Conservation (phyloP, 2,329 filamentous ascomycete species). For the Chrysoporthe deuterocubensis region DNA sequence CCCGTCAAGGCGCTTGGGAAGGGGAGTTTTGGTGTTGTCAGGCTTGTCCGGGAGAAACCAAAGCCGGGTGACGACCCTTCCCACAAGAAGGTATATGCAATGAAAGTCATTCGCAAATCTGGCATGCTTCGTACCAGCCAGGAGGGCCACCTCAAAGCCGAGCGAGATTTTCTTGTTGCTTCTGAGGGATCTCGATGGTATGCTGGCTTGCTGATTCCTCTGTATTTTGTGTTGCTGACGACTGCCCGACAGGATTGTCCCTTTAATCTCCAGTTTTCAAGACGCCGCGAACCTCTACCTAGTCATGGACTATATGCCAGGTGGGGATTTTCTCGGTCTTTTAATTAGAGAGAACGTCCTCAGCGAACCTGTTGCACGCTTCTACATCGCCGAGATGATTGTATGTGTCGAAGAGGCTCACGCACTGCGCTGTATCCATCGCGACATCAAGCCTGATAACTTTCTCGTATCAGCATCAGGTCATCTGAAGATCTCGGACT, state of each 20-base stretch:
- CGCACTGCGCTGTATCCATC: constrained; percentile 86
- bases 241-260: constrained; percentile 68
- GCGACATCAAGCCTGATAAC: constrained; percentile 96
- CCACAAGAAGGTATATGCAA: constrained; percentile 75
- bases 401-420: constrained; percentile 93
- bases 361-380: constrained; percentile 76
- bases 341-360: constrained; percentile 85
- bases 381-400: constrained; percentile 95
- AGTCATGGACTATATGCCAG: constrained; percentile 98
- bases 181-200: constrained; percentile 85
- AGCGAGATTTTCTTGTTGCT: constrained; percentile 88
- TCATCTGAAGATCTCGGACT: constrained; percentile 94
- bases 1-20: constrained; percentile 83
- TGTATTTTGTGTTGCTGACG: constrained; percentile 19
- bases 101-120: constrained; percentile 96
- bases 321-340: constrained; percentile 88
- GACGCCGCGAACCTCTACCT: constrained; percentile 84
- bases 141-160: constrained; percentile 88
- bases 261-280: constrained; percentile 86
- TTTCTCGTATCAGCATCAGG: constrained; percentile 88
- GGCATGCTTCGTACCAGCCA: constrained; percentile 90
- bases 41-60: constrained; percentile 73
- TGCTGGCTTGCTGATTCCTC: constrained; percentile 29
- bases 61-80: constrained; percentile 34
- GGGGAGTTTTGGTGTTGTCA: constrained; percentile 92